These are phyloP conservation scores for Jaenimonas drosophilae DNA, from an alignment of 208 protist species.

Conservation along the genomic window DNA sequence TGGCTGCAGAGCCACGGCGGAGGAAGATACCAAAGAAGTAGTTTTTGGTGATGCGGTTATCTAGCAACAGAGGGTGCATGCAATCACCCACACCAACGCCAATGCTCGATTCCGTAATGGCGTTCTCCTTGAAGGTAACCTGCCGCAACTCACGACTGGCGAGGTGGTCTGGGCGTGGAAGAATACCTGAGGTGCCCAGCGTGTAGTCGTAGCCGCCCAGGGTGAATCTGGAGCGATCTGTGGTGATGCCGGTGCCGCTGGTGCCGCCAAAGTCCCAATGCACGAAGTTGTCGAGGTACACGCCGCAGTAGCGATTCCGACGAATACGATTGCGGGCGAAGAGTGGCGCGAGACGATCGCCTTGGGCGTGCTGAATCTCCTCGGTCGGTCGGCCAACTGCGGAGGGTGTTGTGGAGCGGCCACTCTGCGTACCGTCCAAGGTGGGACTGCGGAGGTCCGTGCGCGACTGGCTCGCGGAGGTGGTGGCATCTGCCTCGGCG, in stretches of 20 bases:
- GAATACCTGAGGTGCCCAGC: slow-evolving; percentile 39
- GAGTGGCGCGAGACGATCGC: slow-evolving; percentile 25
- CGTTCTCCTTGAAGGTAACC: slow-evolving; percentile 66
- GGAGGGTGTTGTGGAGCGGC: no score
- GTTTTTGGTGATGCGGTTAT: slow-evolving; percentile 58
- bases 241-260: neutral
- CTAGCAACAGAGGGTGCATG: slow-evolving; percentile 65
- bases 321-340: slow-evolving; percentile 59
- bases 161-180: slow-evolving; percentile 27
- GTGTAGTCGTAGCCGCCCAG: slow-evolving; percentile 33
- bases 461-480: neutral
- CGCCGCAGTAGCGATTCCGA: slow-evolving; percentile 66
- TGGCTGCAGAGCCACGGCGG: slow-evolving; percentile 48
- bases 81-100: slow-evolving; percentile 56
- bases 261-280: slow-evolving; percentile 39
- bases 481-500: neutral
- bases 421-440: no score
- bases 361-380: slow-evolving; percentile 3
- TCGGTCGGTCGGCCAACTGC: no score
- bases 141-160: slow-evolving; percentile 45
- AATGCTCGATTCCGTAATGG: slow-evolving; percentile 55
- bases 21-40: slow-evolving; percentile 80
- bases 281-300: slow-evolving; percentile 74
- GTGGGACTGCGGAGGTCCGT: no score
- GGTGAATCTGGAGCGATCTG: neutral